These are phyloP conservation scores for Xanthoceras sorbifolium DNA, from an alignment of 345 rosid genomes.

Conservation along the genomic window DNA sequence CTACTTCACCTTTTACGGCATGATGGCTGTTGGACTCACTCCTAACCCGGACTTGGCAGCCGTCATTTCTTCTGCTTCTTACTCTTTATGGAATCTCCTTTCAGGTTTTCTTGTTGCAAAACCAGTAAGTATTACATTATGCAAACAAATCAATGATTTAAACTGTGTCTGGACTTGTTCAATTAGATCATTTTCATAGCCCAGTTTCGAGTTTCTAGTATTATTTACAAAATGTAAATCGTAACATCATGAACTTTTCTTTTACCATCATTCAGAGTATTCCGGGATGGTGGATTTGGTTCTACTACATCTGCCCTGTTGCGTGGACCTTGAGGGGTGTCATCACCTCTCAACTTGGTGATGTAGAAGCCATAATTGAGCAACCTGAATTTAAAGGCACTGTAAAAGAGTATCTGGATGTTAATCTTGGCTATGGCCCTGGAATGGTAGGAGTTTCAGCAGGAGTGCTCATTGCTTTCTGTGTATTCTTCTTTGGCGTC, in stretches of 20 bases:
- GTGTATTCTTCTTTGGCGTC: conserved; percentile 57
- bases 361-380: conserved; percentile 58
- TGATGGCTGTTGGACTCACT: conserved; percentile 95
- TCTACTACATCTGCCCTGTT: conserved; percentile 78
- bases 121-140: conserved; percentile 52
- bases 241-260: neutral
- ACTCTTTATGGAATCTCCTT: conserved; percentile 90
- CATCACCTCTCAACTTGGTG: conserved; percentile 80
- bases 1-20: conserved; percentile 84
- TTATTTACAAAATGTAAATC: neutral
- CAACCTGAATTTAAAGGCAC: conserved; percentile 58
- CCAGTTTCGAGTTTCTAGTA: neutral
- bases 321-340: conserved; percentile 86
- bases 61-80: conserved; percentile 82
- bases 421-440: conserved; percentile 45
- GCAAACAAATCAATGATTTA: neutral
- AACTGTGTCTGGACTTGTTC: neutral
- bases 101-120: conserved; percentile 82
- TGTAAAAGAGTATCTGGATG: conserved; percentile 62
- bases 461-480: conserved; percentile 54
- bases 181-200: neutral
- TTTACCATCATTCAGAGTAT: conserved; percentile 46
- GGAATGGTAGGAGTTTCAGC: conserved; percentile 53
- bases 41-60: conserved; percentile 78
- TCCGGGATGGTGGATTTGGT: conserved; percentile 97